Percentiles rank a stretch among this genome's conserved stretches.
Evolutionary conservation across 495 filamentous ascomycete genomes (phyloP).

Genomic region (Penicillium coffeae): DNA sequence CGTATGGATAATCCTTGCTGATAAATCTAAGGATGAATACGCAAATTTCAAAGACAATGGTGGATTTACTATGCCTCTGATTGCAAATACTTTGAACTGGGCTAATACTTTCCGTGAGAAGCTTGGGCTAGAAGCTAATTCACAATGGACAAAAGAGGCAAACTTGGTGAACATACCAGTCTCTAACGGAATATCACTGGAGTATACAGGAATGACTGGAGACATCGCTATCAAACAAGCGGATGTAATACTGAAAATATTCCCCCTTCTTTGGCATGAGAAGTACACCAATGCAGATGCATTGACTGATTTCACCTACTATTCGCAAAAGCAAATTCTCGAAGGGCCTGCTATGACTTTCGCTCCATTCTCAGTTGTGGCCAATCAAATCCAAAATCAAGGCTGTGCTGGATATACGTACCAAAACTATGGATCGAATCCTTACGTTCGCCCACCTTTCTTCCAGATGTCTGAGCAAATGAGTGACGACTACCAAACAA

Average conservation of each 20-base stretch:
- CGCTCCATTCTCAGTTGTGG: conserved; percentile 59
- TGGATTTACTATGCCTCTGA: conserved; percentile 68
- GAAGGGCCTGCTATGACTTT: conserved; percentile 67
- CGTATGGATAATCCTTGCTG: neutral
- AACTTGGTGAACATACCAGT: conserved; percentile 49
- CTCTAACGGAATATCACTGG: conserved; percentile 60
- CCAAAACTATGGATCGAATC: conserved; percentile 55
- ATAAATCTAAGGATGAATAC: conserved; percentile 57
- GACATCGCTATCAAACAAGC: conserved; percentile 61
- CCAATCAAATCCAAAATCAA: conserved; percentile 52
- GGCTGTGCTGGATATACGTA: conserved; percentile 64
- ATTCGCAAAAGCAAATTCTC: conserved; percentile 58
- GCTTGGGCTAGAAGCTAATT: conserved; percentile 49
- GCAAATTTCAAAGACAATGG: conserved; percentile 68
- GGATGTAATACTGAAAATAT: conserved; percentile 59
- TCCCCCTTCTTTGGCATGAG: conserved; percentile 49
- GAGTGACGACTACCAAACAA: conserved; percentile 57
- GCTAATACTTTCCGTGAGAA: conserved; percentile 55
- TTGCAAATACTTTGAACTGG: conserved; percentile 52
- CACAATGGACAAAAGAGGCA: conserved; percentile 51
- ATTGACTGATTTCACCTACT: conserved; percentile 51
- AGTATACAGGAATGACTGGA: conserved; percentile 66
- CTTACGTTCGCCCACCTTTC: conserved; percentile 48
- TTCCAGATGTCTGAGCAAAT: conserved; percentile 65
- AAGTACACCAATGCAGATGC: conserved; percentile 51